Evolutionary conservation across 768 basidiomycete species (phyloP).

Genomic region (Lentinus brumalis): DNA sequence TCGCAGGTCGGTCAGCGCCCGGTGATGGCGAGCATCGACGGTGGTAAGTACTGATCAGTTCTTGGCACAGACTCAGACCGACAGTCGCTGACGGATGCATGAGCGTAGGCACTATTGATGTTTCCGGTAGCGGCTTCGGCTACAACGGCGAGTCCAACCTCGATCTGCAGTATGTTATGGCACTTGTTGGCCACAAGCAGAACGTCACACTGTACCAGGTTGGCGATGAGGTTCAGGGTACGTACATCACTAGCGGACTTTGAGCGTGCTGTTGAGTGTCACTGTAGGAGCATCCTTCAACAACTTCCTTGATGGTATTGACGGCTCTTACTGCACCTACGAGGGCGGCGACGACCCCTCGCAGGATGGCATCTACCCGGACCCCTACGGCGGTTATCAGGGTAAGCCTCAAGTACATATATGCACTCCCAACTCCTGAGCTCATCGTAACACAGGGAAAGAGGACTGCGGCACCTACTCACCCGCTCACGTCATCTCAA

Average conservation of each 20-base stretch:
- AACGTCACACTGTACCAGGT: slow-evolving; percentile 23
- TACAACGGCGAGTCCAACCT: slow-evolving; percentile 71
- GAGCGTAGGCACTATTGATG: background rate
- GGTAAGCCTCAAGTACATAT: slow-evolving; percentile 24
- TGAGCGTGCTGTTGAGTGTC: background rate
- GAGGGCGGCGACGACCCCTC: slow-evolving; percentile 47
- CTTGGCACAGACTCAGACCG: background rate
- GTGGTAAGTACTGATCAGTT: slow-evolving; percentile 31
- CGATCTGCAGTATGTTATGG: slow-evolving; percentile 73
- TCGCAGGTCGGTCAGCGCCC: slow-evolving; percentile 41
- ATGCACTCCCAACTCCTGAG: background rate
- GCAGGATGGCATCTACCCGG: slow-evolving; percentile 47
- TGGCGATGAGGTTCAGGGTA: slow-evolving; percentile 23
- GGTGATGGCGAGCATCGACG: slow-evolving; percentile 32
- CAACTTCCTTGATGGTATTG: slow-evolving; percentile 48
- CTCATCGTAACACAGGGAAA: background rate
- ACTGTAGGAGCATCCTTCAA: slow-evolving; percentile 42
- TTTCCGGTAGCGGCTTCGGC: slow-evolving; percentile 38
- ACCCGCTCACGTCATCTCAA: slow-evolving; percentile 43
- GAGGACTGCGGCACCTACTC: slow-evolving; percentile 36
- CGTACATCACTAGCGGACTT: background rate
- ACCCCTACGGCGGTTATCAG: slow-evolving; percentile 40
- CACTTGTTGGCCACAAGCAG: slow-evolving; percentile 33
- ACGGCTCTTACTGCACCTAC: slow-evolving; percentile 44
- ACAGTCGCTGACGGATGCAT: background rate